Evolutionary conservation across 306 rosid genomes (phyloP).

Genomic region (Spatholobus suberectus): DNA sequence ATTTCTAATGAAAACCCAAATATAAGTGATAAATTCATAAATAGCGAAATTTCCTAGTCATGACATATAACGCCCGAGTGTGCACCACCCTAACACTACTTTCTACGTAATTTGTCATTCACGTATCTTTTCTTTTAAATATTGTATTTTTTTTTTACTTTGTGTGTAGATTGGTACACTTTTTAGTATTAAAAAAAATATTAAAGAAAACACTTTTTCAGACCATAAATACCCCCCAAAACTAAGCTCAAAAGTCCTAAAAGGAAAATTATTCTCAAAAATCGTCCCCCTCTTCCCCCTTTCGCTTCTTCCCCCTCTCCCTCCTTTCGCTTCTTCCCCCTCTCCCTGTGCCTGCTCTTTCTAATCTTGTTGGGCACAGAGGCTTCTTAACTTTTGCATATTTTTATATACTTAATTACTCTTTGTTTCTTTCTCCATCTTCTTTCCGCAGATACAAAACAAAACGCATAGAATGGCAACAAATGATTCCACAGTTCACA

Average conservation of each 20-base stretch:
- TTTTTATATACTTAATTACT: neutral
- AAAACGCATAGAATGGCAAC: conserved; percentile 34
- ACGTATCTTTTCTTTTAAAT: neutral
- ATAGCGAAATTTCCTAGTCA: conserved; percentile 21
- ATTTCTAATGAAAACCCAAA: neutral
- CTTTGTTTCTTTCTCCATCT: neutral
- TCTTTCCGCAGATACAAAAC: neutral
- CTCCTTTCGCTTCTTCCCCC: neutral
- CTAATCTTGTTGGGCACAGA: neutral
- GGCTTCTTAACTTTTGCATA: neutral
- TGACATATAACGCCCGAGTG: neutral
- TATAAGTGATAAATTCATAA: neutral
- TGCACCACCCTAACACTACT: neutral
- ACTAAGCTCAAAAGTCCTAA: neutral
- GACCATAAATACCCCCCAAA: neutral
- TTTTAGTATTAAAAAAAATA: neutral
- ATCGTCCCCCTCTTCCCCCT: no score
- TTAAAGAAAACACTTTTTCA: neutral
- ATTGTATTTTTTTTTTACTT: neutral
- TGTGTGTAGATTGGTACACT: neutral
- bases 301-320: no score
- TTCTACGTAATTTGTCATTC: conserved; percentile 26
- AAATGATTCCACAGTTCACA: neutral
- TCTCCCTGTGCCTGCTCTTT: neutral
- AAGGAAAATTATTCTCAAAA: neutral